Evolutionary conservation across 805 yeast genomes (phyloP).

Genomic region (Cyberlindnera americana): DNA sequence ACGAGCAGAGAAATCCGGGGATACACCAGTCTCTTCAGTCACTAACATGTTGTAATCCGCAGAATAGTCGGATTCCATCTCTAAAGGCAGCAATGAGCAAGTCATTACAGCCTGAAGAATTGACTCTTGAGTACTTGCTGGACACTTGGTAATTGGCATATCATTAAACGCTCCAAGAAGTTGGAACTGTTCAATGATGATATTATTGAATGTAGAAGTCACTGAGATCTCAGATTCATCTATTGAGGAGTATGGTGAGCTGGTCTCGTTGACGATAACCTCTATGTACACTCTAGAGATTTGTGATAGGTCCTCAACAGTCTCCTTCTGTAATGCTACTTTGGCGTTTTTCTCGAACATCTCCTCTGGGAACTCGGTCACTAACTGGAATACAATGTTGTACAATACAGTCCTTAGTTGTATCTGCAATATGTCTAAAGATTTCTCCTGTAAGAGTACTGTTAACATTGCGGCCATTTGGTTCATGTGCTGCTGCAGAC

Average conservation of each 20-base stretch:
- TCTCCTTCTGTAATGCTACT: constrained; percentile 9
- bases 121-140: not conserved
- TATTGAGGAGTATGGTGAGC: constrained; percentile 2
- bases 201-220: constrained; percentile 18
- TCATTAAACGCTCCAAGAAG: constrained; percentile 28
- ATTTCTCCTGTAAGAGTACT: constrained; percentile 8
- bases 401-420: constrained; percentile 18
- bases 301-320: constrained; percentile 16
- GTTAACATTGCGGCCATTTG: constrained; percentile 19
- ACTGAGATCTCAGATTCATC: constrained; percentile 19
- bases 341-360: constrained; percentile 18
- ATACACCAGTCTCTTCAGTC: constrained; percentile 69
- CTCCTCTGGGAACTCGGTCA: constrained; percentile 25
- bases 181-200: constrained; percentile 34
- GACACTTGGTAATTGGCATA: constrained; percentile 2
- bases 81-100: constrained; percentile 23
- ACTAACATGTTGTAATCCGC: constrained; percentile 68
- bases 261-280: constrained; percentile 14
- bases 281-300: constrained; percentile 12
- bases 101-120: constrained; percentile 18
- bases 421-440: constrained; percentile 12
- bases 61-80: constrained; percentile 44
- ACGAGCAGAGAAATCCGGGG: constrained; percentile 52
- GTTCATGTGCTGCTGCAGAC: constrained; percentile 20
- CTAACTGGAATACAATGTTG: constrained; percentile 16